Percentiles rank a stretch among this genome's conserved stretches.
These are phyloP conservation scores for Astrocystis sublimbata DNA, from an alignment of 495 filamentous ascomycete genomes.

Conservation along the genomic window DNA sequence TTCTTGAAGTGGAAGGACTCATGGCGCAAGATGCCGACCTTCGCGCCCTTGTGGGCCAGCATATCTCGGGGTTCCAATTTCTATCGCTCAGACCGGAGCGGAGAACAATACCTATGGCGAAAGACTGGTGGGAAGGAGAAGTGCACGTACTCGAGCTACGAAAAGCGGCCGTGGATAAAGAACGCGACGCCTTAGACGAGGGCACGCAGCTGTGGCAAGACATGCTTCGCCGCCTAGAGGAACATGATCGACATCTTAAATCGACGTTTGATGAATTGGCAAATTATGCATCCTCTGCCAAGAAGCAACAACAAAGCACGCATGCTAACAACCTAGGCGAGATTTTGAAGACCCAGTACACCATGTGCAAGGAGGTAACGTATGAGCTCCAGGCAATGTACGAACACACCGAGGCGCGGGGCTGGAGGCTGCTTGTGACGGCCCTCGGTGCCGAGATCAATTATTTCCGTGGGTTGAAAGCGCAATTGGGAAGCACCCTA, in stretches of 20 bases:
- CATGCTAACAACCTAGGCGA: conserved; percentile 28
- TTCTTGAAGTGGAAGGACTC: conserved; percentile 42
- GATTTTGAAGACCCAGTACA: conserved; percentile 48
- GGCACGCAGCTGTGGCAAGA: conserved; percentile 80
- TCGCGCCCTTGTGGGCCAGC: conserved; percentile 32
- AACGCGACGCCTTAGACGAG: conserved; percentile 78
- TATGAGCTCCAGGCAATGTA: conserved; percentile 59
- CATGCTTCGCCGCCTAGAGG: conserved; percentile 60
- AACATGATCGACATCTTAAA: conserved; percentile 67
- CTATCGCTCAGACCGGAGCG: conserved; percentile 64
- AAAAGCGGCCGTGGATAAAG: conserved; percentile 61
- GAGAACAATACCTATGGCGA: conserved; percentile 74
- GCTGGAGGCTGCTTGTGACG: conserved; percentile 87
- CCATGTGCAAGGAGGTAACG: conserved; percentile 59
- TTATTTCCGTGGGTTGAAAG: conserved; percentile 70
- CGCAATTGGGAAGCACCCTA: conserved; percentile 61
- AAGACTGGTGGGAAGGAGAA: conserved; percentile 73
- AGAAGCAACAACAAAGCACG: conserved; percentile 6
- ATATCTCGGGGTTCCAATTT: conserved; percentile 44
- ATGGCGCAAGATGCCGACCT: conserved; percentile 22
- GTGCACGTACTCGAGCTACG: conserved; percentile 57
- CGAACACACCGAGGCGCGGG: conserved; percentile 60
- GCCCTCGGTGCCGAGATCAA: conserved; percentile 88
- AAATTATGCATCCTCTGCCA: conserved; percentile 6
- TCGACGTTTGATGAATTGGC: conserved; percentile 49